A percentile compares a stretch with the other conserved stretches of the same genome.
Evolutionary conservation across 2,329 filamentous ascomycete species (phyloP).

Genomic region (Parastagonospora nodorum): DNA sequence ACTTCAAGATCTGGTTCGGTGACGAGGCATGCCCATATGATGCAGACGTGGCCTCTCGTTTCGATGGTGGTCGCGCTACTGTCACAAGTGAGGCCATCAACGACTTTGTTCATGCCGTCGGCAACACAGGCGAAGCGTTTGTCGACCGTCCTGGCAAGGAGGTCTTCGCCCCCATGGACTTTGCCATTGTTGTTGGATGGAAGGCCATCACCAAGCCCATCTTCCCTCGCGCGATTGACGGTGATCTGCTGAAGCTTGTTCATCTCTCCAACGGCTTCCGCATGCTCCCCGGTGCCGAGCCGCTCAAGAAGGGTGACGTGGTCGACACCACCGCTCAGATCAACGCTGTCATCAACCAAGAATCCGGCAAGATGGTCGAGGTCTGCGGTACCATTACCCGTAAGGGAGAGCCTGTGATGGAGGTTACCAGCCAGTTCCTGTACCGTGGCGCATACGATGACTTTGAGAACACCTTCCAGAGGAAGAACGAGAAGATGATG

Average conservation of each 20-base stretch:
- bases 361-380: constrained; percentile 99
- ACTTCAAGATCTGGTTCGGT: constrained; percentile 97
- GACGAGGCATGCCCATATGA: constrained; percentile 83
- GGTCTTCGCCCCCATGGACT: constrained; percentile 97
- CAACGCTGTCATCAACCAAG: constrained; percentile 97
- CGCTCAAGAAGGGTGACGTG: constrained; percentile 92
- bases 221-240: constrained; percentile 94
- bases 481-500: constrained; percentile 94
- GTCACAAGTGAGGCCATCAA: constrained; percentile 94
- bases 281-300: constrained; percentile 94
- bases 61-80: constrained; percentile 84
- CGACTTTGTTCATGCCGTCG: constrained; percentile 98
- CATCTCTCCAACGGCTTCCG: constrained; percentile 97
- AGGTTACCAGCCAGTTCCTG: constrained; percentile 97
- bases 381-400: constrained; percentile 96
- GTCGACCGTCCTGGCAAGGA: constrained; percentile 94
- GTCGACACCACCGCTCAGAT: constrained; percentile 92
- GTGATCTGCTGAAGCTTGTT: constrained; percentile 92
- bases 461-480: constrained; percentile 98
- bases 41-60: constrained; percentile 80
- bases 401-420: constrained; percentile 86
- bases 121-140: constrained; percentile 96
- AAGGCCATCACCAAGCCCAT: constrained; percentile 99
- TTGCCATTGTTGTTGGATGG: constrained; percentile 97
- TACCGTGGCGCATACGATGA: constrained; percentile 93